A percentile compares a stretch with the other conserved stretches of the same genome.
Evolutionary conservation across 345 rosid species (phyloP).

Genomic region (Boechera retrofracta): DNA sequence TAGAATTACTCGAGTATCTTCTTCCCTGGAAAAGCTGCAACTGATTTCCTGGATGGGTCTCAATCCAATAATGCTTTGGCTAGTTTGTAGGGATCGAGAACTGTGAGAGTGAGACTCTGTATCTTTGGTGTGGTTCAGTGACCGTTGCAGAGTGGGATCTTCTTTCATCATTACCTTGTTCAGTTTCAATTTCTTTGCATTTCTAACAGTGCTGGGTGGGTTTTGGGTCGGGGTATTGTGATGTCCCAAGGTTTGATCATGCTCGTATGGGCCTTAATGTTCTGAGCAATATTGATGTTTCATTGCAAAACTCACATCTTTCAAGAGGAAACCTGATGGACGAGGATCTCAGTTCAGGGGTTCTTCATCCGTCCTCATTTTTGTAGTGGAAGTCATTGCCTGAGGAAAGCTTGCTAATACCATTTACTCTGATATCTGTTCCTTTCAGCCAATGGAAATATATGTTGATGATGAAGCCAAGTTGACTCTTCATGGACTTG

Average conservation of each 20-base stretch:
- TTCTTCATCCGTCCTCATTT: constrained; percentile 61
- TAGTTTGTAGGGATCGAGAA: constrained; percentile 10
- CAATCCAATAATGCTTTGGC: background rate
- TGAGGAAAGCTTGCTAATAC: constrained; percentile 72
- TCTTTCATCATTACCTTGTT: background rate
- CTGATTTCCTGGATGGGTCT: background rate
- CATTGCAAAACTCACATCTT: constrained; percentile 42
- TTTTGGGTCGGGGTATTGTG: background rate
- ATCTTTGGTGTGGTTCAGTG: background rate
- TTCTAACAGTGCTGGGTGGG: constrained; percentile 5
- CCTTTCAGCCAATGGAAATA: constrained; percentile 99
- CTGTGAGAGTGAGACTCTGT: background rate
- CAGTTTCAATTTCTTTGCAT: background rate
- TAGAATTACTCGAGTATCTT: constrained; percentile 8
- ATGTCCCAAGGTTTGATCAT: background rate
- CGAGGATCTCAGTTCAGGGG: constrained; percentile 58
- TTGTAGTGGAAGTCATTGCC: constrained; percentile 69
- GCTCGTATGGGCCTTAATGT: constrained; percentile 3
- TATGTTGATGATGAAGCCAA: constrained; percentile 99
- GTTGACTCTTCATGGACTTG: constrained; percentile 98
- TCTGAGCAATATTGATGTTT: constrained; percentile 42
- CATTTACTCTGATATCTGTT: constrained; percentile 76
- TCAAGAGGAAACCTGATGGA: constrained; percentile 55
- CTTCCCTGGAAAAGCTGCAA: background rate
- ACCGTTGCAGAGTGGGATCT: background rate